These are phyloP conservation scores for Fusarium pininemorale DNA, from an alignment of 2,329 filamentous ascomycete genomes.

Conservation along the genomic window DNA sequence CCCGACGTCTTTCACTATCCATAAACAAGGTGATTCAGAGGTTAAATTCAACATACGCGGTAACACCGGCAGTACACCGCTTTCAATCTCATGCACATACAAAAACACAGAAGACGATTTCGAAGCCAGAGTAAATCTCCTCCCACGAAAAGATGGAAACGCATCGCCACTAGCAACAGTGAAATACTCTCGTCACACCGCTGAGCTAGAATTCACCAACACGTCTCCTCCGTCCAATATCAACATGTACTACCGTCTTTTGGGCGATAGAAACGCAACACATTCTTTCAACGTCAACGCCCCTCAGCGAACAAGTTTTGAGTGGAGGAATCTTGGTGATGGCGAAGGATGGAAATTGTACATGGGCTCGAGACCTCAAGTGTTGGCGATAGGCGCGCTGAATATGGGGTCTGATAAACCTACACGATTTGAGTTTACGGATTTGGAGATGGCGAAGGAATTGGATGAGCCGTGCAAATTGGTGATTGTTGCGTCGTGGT, in stretches of 20 bases:
- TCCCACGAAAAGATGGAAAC: not conserved
- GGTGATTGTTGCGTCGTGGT: not conserved
- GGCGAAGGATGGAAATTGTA: not conserved
- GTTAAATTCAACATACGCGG: not conserved
- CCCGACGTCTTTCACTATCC: not conserved
- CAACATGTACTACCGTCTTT: not conserved
- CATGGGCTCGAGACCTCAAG: not conserved
- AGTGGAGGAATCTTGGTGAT: constrained; percentile 4
- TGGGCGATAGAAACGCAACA: not conserved
- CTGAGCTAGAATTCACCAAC: not conserved
- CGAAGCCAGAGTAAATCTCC: not conserved
- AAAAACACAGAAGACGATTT: not conserved
- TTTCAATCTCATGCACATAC: not conserved
- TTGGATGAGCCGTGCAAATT: not conserved
- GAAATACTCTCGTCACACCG: not conserved
- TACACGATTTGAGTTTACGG: not conserved
- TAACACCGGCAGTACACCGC: not conserved
- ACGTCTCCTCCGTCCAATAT: not conserved
- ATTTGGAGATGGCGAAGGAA: not conserved
- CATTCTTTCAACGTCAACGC: not conserved
- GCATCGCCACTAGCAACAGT: not conserved
- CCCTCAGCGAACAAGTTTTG: not conserved
- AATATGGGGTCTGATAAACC: constrained; percentile 5
- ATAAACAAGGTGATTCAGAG: not conserved
- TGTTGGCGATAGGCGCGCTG: not conserved